phyloP scores from a whole-genome alignment of 257 asterid species.

The Solanum lignicaule region DNA sequence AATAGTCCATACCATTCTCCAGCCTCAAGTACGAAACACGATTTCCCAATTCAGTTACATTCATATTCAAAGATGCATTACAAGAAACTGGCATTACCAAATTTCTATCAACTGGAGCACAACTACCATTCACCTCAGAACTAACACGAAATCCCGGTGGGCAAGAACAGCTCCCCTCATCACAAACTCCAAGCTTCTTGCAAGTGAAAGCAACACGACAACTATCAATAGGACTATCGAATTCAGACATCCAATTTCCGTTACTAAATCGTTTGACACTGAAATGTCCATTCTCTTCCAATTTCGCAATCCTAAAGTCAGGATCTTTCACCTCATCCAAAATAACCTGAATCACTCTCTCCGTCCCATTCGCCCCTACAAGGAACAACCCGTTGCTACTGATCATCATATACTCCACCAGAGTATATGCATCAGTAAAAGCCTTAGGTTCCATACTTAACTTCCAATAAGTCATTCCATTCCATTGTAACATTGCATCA shows the following conservation, averaged over 20 bases:
- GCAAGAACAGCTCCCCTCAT: neutral
- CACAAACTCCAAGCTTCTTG: conserved; percentile 2
- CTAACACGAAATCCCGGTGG: neutral
- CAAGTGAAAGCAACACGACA: conserved; percentile 4
- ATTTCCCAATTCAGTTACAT: neutral
- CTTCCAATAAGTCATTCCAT: conserved; percentile 36
- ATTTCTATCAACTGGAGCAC: neutral
- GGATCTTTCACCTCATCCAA: neutral
- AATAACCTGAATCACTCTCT: neutral
- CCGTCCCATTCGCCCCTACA: neutral
- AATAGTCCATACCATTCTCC: conserved; percentile 45
- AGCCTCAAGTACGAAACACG: conserved; percentile 35
- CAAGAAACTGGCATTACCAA: neutral
- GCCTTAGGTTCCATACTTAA: conserved; percentile 45
- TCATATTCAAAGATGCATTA: neutral
- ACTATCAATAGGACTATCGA: neutral
- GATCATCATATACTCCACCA: conserved; percentile 24
- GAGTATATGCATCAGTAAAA: conserved; percentile 14
- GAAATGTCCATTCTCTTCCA: neutral
- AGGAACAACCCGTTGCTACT: neutral
- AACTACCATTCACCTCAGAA: neutral
- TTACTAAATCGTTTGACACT: neutral
- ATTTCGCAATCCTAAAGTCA: neutral
- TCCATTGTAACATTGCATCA: conserved; percentile 43
- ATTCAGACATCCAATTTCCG: neutral